Conservation (phyloP, 2,329 filamentous ascomycete genomes). For the Fusarium camptoceras region DNA sequence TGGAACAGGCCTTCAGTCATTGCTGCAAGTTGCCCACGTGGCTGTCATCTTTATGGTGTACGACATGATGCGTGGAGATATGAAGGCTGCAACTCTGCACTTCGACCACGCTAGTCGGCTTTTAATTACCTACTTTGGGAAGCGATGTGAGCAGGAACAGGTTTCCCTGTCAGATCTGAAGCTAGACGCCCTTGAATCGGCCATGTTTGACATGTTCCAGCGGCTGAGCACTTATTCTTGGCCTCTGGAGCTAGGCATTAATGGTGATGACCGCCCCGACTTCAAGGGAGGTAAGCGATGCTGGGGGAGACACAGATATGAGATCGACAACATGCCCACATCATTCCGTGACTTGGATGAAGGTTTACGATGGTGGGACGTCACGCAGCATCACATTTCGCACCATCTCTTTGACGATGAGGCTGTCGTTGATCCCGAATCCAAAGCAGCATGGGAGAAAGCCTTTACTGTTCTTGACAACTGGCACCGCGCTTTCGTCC, state of each 20-base stretch:
- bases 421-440: background rate
- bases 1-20: background rate
- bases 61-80: conserved; percentile 38
- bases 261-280: background rate
- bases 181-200: conserved; percentile 30
- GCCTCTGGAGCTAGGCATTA: conserved; percentile 28
- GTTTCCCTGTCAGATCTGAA: conserved; percentile 16
- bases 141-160: conserved; percentile 27
- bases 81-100: conserved; percentile 31
- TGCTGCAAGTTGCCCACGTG: conserved; percentile 27
- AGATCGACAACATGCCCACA: conserved; percentile 26
- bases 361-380: conserved; percentile 38
- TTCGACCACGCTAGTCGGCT: conserved; percentile 38
- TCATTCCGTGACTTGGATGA: conserved; percentile 32
- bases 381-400: conserved; percentile 27
- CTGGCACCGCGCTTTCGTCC: conserved; percentile 36
- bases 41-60: conserved; percentile 41
- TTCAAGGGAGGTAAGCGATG: conserved; percentile 3
- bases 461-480: conserved; percentile 13
- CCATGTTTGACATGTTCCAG: conserved; percentile 38
- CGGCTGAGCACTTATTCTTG: conserved; percentile 40
- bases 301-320: conserved; percentile 20
- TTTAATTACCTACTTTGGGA: conserved; percentile 33
- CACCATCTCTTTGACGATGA: conserved; percentile 4
- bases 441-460: conserved; percentile 16